Evolutionary conservation across 2,329 filamentous ascomycete species (phyloP), one percentile per base, ranked within the genome.

Genomic region (Thermoascus crustaceus): DNA sequence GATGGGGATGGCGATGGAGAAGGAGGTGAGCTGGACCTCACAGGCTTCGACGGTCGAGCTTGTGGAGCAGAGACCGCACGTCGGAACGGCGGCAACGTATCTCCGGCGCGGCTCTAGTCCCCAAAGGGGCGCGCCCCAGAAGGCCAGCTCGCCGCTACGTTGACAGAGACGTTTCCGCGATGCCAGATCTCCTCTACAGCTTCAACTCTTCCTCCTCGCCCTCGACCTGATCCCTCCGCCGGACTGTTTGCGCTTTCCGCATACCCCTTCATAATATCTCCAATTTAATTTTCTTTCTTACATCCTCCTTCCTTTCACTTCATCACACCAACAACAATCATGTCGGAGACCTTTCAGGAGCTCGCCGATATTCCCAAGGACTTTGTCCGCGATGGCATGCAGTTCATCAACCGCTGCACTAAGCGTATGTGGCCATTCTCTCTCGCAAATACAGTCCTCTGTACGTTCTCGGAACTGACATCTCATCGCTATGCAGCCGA

Each of bases 301-400:
- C 14, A 3, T 4, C 19, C 30, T 32, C 13, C 20, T 32, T 11
- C 19, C 14, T 17, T 32, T n/a, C 30, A 21, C n/a, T n/a, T n/a
- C n/a, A 19, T 22, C n/a, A 32, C 9, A 9, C 16, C 19, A 32
- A n/a, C 30, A 17, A 8, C 31, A 33, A 14, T 22, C 41, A 69
- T 72, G 68, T 72, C 71, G 43, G 74, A 78, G 43, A 71, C 75
- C 48, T 55, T 77, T 50, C 74, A 77, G 57, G 75, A 78, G 46
- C 61, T 79, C 44, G 69, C 73, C 46, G 74, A 78, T 50, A 67
- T 74, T 55, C 71, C 71, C 26, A 63, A 66, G 54, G 69, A 73
- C 45, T 74, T 74, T 49, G 55, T 73, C 45, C 62, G 62, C 30
- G 67, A 70, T 47, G 67, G 67, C 37, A 61, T 61, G 37, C 63